A percentile compares a stretch with the other conserved stretches of the same genome.
Conservation (phyloP, 2,329 filamentous ascomycete species). For the Akanthomyces muscarius region DNA sequence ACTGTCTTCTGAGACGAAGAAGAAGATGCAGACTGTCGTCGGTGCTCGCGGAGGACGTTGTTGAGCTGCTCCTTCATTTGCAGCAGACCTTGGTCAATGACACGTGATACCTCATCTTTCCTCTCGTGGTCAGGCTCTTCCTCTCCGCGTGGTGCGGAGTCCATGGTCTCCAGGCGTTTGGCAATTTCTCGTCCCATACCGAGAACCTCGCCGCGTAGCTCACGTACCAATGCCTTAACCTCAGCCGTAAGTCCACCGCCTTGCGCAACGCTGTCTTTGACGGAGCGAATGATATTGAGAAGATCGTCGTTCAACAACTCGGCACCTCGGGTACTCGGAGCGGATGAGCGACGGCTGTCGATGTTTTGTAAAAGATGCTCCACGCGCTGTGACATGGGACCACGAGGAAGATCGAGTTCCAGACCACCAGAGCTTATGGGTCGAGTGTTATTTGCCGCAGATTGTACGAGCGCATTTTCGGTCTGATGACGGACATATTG, state of each 20-base stretch:
- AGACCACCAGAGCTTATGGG: conserved; percentile 26
- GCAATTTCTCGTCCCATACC: conserved; percentile 92
- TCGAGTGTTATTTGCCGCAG: background rate
- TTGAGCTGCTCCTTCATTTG: conserved; percentile 85
- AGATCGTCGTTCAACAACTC: conserved; percentile 73
- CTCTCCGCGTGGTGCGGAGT: conserved; percentile 33
- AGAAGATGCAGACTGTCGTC: conserved; percentile 63
- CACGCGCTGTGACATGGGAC: conserved; percentile 37
- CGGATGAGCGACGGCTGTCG: conserved; percentile 42
- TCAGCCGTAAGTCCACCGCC: conserved; percentile 86
- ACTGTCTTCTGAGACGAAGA: conserved; percentile 54
- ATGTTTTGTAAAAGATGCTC: conserved; percentile 44
- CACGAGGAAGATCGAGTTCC: conserved; percentile 33
- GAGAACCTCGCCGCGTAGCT: conserved; percentile 85
- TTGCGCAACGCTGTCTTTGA: conserved; percentile 88
- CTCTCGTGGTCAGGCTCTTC: conserved; percentile 49
- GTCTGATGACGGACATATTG: conserved; percentile 54
- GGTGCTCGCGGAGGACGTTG: conserved; percentile 70
- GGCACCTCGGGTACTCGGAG: conserved; percentile 37
- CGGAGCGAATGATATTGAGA: conserved; percentile 73
- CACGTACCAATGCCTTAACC: conserved; percentile 84
- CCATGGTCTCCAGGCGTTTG: conserved; percentile 73
- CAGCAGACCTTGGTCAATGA: conserved; percentile 75
- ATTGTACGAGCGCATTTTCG: conserved; percentile 41
- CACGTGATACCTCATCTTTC: conserved; percentile 66